Conservation (phyloP, 179 eudicot genomes). For the Pouteria campechiana region DNA sequence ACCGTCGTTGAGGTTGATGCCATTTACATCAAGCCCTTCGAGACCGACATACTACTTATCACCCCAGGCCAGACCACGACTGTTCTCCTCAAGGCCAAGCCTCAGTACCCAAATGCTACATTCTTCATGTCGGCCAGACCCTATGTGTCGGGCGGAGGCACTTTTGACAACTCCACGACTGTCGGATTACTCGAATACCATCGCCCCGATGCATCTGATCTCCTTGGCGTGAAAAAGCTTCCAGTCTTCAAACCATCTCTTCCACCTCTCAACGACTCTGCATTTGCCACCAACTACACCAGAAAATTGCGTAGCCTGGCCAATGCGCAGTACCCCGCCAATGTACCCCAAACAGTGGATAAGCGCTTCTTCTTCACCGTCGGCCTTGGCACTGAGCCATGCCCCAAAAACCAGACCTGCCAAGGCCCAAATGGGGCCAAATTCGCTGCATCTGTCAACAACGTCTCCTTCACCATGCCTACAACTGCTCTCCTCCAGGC, state of each 20-base stretch:
- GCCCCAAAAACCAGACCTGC: conserved; percentile 15
- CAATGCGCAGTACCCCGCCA: conserved; percentile 20
- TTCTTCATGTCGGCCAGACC: conserved; percentile 25
- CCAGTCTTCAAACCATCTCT: conserved; percentile 14
- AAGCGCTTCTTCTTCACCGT: conserved; percentile 23
- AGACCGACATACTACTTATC: conserved; percentile 15
- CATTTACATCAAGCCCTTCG: conserved; percentile 20
- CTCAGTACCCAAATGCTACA: conserved; percentile 13
- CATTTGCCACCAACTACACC: conserved; percentile 15
- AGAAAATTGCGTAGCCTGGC: conserved; percentile 16
- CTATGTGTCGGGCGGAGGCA: conserved; percentile 18
- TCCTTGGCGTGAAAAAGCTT: conserved; percentile 3
- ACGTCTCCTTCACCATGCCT: conserved; percentile 22
- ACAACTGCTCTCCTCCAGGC: conserved; percentile 21
- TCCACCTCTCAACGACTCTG: conserved; percentile 24
- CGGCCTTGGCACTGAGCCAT: conserved; percentile 17
- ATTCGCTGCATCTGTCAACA: conserved; percentile 17
- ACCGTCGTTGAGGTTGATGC: conserved; percentile 25
- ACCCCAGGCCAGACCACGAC: conserved; percentile 30
- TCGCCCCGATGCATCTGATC: neutral
- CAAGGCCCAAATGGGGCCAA: conserved; percentile 20
- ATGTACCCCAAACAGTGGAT: conserved; percentile 20
- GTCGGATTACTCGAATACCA: conserved; percentile 20
- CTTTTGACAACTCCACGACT: conserved; percentile 21
- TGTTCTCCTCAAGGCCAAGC: conserved; percentile 20